These are phyloP conservation scores for Radiomyces spectabilis DNA, from an alignment of 192 early-diverging fungal species.

Conservation along the genomic window DNA sequence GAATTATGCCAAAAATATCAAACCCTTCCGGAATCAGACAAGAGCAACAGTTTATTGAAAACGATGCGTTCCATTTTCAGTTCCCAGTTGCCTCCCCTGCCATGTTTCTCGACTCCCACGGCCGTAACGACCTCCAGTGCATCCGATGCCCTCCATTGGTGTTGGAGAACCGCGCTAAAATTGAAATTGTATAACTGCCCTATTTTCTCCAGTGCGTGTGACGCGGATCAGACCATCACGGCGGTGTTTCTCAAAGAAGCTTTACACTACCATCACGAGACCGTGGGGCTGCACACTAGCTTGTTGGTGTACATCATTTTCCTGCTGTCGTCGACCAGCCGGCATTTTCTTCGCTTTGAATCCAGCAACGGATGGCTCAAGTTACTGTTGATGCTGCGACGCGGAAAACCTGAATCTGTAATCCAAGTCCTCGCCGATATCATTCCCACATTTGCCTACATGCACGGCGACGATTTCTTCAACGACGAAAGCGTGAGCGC, in stretches of 20 bases:
- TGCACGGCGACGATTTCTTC: slow-evolving; percentile 36
- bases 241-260: slow-evolving; percentile 12
- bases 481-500: slow-evolving; percentile 15
- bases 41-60: too few relatives aligned
- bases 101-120: not conserved
- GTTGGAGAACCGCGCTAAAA: slow-evolving; percentile 26
- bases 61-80: too few relatives aligned
- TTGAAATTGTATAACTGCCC: slow-evolving; percentile 25
- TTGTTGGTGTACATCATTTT: slow-evolving; percentile 32
- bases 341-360: slow-evolving; percentile 35
- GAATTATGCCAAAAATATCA: slow-evolving; percentile 23
- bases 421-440: slow-evolving; percentile 21
- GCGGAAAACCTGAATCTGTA: slow-evolving; percentile 16
- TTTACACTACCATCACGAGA: slow-evolving; percentile 9
- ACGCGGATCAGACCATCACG: slow-evolving; percentile 22
- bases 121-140: not conserved
- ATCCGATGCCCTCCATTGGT: slow-evolving; percentile 35
- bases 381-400: slow-evolving; percentile 24
- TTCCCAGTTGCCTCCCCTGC: not conserved
- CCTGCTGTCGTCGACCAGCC: slow-evolving; percentile 32
- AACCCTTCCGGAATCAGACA: too few relatives aligned
- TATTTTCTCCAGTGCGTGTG: not conserved
- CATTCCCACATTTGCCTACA: slow-evolving; percentile 29
- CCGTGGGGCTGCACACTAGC: slow-evolving; percentile 22
- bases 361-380: slow-evolving; percentile 33